A percentile compares a stretch with the other conserved stretches of the same genome.
phyloP scores from a whole-genome alignment of 2,329 filamentous ascomycete species.

The Sclerotinia spermophila region DNA sequence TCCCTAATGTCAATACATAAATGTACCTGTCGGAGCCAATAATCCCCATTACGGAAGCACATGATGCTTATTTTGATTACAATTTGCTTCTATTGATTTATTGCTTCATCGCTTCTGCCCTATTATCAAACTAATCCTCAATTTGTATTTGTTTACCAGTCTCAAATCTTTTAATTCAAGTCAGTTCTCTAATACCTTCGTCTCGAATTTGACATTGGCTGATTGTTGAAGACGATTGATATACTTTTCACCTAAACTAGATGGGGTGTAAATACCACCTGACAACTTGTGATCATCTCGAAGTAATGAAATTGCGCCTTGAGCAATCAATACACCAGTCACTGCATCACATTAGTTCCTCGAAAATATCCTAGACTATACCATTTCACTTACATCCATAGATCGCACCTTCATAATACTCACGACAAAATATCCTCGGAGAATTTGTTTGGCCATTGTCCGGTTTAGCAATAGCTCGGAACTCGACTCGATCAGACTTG shows the following conservation, averaged over 20 bases:
- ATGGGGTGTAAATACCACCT: conserved; percentile 69
- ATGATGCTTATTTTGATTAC: neutral
- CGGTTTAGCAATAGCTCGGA: conserved; percentile 60
- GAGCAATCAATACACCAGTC: conserved; percentile 59
- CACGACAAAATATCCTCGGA: conserved; percentile 48
- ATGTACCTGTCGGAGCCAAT: neutral
- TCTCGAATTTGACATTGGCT: conserved; percentile 61
- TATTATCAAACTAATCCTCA: neutral
- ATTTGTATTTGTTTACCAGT: neutral
- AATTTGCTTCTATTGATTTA: neutral
- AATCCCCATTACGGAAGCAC: neutral
- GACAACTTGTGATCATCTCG: conserved; percentile 56
- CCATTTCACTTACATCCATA: conserved; percentile 55
- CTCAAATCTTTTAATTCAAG: neutral
- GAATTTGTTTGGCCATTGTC: conserved; percentile 44
- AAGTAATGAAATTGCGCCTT: conserved; percentile 63
- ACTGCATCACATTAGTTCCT: conserved; percentile 43
- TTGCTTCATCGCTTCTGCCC: too few species aligned
- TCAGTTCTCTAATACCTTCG: conserved; percentile 42
- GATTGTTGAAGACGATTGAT: conserved; percentile 56
- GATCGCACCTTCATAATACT: conserved; percentile 56
- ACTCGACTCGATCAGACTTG: conserved; percentile 59
- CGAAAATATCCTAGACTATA: neutral
- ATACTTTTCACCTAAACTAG: conserved; percentile 64
- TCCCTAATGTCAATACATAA: neutral